Evolutionary conservation across 164 flowering plant species (phyloP).

Genomic region (Magnolia changhungtana): DNA sequence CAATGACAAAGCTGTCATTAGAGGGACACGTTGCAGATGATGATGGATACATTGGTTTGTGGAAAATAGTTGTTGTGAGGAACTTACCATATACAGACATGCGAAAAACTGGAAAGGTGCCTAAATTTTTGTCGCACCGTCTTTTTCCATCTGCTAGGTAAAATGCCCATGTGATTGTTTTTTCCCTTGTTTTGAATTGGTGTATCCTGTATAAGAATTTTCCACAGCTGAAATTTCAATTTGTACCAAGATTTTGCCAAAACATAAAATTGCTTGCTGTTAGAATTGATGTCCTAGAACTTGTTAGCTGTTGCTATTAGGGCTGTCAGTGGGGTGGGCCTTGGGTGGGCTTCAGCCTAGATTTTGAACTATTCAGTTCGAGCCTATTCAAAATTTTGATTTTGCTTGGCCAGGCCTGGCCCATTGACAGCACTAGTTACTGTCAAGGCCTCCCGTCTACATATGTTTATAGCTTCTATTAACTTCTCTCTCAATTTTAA

Average conservation of each 20-base stretch:
- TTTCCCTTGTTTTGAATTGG: neutral
- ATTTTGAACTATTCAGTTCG: neutral
- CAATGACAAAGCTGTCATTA: conserved; percentile 48
- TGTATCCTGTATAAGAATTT: neutral
- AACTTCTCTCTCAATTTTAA: neutral
- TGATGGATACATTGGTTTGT: conserved; percentile 66
- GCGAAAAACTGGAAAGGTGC: conserved; percentile 95
- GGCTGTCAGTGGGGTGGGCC: neutral
- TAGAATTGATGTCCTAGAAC: neutral
- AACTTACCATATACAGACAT: conserved; percentile 87
- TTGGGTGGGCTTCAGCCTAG: neutral
- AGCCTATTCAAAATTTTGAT: neutral
- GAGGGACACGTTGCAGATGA: conserved; percentile 73
- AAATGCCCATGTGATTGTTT: conserved; percentile 4
- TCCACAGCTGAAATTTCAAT: neutral
- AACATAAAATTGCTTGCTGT: neutral
- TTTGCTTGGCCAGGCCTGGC: neutral
- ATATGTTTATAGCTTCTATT: conserved; percentile 3
- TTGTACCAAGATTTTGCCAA: neutral
- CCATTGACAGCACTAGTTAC: neutral
- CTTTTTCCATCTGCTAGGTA: conserved; percentile 92
- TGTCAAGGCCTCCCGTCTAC: neutral
- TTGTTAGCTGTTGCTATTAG: neutral
- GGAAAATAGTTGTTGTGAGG: conserved; percentile 75
- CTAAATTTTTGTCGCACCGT: conserved; percentile 89